Evolutionary conservation across 2,329 filamentous ascomycete species (phyloP).

Genomic region (Dactylellina haptotyla): DNA sequence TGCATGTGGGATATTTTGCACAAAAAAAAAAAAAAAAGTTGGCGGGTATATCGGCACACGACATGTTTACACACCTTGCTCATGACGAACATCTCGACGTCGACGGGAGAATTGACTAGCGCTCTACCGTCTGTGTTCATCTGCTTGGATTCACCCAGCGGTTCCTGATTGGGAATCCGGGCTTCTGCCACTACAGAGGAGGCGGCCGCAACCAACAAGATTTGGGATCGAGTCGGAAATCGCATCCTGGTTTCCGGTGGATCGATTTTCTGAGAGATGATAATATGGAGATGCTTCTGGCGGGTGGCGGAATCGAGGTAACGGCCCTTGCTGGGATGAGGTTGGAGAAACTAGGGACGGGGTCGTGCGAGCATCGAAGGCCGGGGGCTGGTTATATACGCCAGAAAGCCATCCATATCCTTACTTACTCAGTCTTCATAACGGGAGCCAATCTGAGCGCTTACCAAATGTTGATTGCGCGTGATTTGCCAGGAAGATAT

Average conservation of each 20-base stretch:
- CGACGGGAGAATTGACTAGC: slow-evolving; percentile 31
- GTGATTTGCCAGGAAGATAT: slow-evolving; percentile 5
- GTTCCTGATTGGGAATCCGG: background rate
- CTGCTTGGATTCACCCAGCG: background rate
- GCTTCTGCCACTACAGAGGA: slow-evolving; percentile 7
- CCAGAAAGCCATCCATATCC: too few relatives aligned
- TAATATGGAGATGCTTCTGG: background rate
- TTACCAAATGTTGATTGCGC: slow-evolving; percentile 10
- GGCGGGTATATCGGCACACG: background rate
- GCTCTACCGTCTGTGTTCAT: background rate
- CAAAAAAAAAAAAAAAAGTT: background rate
- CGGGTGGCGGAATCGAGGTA: background rate
- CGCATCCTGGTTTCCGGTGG: slow-evolving; percentile 7
- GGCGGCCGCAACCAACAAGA: slow-evolving; percentile 19
- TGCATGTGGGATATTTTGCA: background rate
- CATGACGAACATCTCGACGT: slow-evolving; percentile 51
- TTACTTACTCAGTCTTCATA: too few relatives aligned
- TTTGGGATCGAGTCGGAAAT: slow-evolving; percentile 8
- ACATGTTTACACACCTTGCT: slow-evolving; percentile 40
- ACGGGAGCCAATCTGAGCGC: background rate
- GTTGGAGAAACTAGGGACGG: background rate
- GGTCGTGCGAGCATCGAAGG: slow-evolving; percentile 32
- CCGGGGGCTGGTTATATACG: too few relatives aligned
- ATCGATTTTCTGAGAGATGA: background rate
- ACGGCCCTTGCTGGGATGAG: background rate